Evolutionary conservation across 2,329 filamentous ascomycete genomes (phyloP).

Genomic region (Ophiocordyceps unilateralis): DNA sequence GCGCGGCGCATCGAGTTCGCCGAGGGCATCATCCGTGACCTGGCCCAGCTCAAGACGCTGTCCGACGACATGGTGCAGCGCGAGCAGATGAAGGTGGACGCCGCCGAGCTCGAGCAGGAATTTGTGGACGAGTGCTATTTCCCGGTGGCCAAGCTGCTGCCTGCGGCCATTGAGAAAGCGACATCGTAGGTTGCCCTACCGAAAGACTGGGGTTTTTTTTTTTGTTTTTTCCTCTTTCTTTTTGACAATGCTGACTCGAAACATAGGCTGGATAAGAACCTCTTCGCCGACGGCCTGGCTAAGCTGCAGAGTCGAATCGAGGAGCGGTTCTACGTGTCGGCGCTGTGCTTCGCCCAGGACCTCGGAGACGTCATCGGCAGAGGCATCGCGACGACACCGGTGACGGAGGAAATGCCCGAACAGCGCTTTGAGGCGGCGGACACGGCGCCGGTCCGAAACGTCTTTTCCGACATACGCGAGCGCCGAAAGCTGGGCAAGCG

Average conservation of each 20-base stretch:
- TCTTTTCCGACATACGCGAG: constrained; percentile 55
- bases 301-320: constrained; percentile 35
- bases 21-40: constrained; percentile 54
- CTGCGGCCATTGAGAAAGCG: constrained; percentile 64
- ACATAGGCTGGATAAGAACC: constrained; percentile 43
- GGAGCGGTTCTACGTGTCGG: constrained; percentile 38
- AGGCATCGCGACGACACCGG: constrained; percentile 29
- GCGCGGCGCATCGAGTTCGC: constrained; percentile 79
- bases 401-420: constrained; percentile 9
- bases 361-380: constrained; percentile 34
- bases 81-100: constrained; percentile 61
- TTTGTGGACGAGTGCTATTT: constrained; percentile 87
- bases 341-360: constrained; percentile 37
- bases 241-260: constrained; percentile 2
- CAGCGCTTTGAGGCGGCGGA: constrained; percentile 19
- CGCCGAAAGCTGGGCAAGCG: constrained; percentile 74
- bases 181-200: constrained; percentile 45
- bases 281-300: constrained; percentile 36
- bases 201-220: too few relatives aligned
- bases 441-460: constrained; percentile 32
- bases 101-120: constrained; percentile 56
- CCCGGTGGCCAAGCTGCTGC: constrained; percentile 61
- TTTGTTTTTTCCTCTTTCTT: too few relatives aligned
- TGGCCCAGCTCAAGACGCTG: constrained; percentile 57
- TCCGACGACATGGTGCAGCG: constrained; percentile 56